Evolutionary conservation across 805 yeast species (phyloP).

Genomic region (Saccharomyces paradoxus): DNA sequence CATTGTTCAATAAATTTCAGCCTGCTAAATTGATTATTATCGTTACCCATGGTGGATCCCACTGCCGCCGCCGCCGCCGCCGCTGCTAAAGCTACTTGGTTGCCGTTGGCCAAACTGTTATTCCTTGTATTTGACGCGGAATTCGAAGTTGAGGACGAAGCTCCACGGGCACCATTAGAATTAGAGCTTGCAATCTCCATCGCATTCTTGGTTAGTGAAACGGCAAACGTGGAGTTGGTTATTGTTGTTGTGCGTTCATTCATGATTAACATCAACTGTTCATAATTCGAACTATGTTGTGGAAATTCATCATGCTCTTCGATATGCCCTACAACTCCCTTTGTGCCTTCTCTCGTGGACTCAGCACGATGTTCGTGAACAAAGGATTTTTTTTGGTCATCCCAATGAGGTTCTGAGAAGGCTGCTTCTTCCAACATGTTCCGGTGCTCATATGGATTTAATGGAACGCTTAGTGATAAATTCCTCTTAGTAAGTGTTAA

Average conservation of each 20-base stretch:
- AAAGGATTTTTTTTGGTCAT: slow-evolving; percentile 27
- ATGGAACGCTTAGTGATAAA: slow-evolving; percentile 62
- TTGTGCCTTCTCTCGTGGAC: slow-evolving; percentile 30
- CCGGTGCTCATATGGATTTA: slow-evolving; percentile 53
- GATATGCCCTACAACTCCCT: slow-evolving; percentile 37
- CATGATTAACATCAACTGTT: slow-evolving; percentile 75
- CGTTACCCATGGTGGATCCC: slow-evolving; percentile 24
- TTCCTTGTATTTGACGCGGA: slow-evolving; percentile 2
- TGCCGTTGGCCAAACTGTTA: slow-evolving; percentile 16
- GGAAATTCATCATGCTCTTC: slow-evolving; percentile 59
- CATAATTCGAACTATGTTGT: slow-evolving; percentile 79
- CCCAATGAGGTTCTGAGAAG: slow-evolving; percentile 40
- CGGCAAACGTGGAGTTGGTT: slow-evolving; percentile 35
- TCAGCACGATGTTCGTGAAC: slow-evolving; percentile 36
- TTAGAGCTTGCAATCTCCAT: slow-evolving; percentile 12
- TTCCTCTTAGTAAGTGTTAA: slow-evolving; percentile 71
- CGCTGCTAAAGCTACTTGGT: slow-evolving; percentile 30
- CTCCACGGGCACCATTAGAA: background rate
- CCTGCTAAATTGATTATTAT: slow-evolving; percentile 65
- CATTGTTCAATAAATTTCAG: slow-evolving; percentile 82
- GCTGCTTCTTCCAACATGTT: slow-evolving; percentile 24
- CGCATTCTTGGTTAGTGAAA: slow-evolving; percentile 28
- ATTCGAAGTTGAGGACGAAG: slow-evolving; percentile 2
- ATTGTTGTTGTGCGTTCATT: slow-evolving; percentile 38
- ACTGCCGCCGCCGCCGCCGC: slow-evolving; percentile 37